phyloP scores from a whole-genome alignment of 2,329 filamentous ascomycete species.

The Aspergillus sp. region DNA sequence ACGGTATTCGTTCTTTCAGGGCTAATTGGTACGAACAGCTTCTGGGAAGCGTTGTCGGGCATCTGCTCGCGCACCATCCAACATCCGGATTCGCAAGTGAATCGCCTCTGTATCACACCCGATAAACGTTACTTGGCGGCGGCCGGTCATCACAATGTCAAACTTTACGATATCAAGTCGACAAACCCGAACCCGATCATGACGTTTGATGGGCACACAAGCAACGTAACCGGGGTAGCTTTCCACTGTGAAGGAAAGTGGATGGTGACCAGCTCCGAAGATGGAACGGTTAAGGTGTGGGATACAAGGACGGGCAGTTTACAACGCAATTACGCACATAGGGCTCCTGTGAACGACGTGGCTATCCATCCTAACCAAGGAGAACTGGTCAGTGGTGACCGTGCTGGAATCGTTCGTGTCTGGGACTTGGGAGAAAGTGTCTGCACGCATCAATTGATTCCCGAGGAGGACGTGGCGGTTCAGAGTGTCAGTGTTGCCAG shows the following conservation, averaged over 20 bases:
- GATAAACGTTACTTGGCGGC: conserved; percentile 94
- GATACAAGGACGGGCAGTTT: conserved; percentile 79
- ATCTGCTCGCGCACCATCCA: conserved; percentile 98
- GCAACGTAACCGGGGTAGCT: conserved; percentile 90
- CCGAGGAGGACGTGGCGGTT: conserved; percentile 89
- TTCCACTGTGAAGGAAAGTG: conserved; percentile 99
- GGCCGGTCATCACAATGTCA: conserved; percentile 75
- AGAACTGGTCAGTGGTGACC: conserved; percentile 93
- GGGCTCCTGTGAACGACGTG: conserved; percentile 86
- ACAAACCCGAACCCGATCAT: conserved; percentile 92
- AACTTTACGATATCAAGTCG: conserved; percentile 97
- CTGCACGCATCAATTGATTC: conserved; percentile 91
- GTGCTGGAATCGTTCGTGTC: conserved; percentile 83
- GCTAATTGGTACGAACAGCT: conserved; percentile 47
- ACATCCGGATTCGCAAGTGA: conserved; percentile 96
- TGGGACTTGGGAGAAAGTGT: conserved; percentile 98
- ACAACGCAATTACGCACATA: conserved; percentile 89
- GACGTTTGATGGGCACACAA: conserved; percentile 91
- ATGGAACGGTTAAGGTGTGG: conserved; percentile 96
- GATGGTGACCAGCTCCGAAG: conserved; percentile 98
- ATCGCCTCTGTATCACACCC: conserved; percentile 94
- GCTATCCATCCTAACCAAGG: conserved; percentile 99
- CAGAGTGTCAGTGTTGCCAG: conserved; percentile 93
- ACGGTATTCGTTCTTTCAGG: neutral
- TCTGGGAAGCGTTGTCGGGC: conserved; percentile 96